Evolutionary conservation across 306 rosid genomes (phyloP).

Genomic region (Cercis canadensis): DNA sequence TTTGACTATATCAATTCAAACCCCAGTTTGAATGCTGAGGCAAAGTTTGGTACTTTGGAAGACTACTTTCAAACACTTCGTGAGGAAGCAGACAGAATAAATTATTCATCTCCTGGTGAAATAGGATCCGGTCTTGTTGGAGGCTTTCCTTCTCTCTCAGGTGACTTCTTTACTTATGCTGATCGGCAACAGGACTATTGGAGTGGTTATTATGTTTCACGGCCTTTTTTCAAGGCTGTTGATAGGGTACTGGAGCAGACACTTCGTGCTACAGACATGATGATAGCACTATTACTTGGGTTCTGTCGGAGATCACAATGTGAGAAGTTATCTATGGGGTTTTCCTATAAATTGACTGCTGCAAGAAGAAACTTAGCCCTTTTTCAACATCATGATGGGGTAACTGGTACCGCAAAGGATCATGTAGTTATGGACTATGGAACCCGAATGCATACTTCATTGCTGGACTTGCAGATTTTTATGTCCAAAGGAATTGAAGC

Average conservation of each 20-base stretch:
- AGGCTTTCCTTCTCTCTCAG: conserved; percentile 96
- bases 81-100: conserved; percentile 83
- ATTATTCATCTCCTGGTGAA: conserved; percentile 79
- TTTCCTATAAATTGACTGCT: conserved; percentile 91
- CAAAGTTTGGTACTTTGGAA: conserved; percentile 89
- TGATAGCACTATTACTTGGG: conserved; percentile 82
- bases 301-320: conserved; percentile 81
- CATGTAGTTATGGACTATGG: conserved; percentile 94
- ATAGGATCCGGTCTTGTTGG: conserved; percentile 76
- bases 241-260: conserved; percentile 95
- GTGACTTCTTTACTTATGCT: conserved; percentile 95
- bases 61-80: conserved; percentile 84
- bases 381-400: conserved; percentile 99
- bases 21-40: conserved; percentile 84
- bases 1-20: conserved; percentile 90
- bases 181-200: conserved; percentile 97
- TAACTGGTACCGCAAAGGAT: conserved; percentile 98
- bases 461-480: conserved; percentile 90
- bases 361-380: conserved; percentile 98
- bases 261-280: conserved; percentile 89
- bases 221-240: conserved; percentile 98
- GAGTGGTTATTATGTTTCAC: conserved; percentile 99
- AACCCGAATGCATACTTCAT: conserved; percentile 87
- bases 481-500: conserved; percentile 91
- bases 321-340: conserved; percentile 77